Evolutionary conservation across 139 green algal genomes (phyloP).

Genomic region (Nannochloris sp.): DNA sequence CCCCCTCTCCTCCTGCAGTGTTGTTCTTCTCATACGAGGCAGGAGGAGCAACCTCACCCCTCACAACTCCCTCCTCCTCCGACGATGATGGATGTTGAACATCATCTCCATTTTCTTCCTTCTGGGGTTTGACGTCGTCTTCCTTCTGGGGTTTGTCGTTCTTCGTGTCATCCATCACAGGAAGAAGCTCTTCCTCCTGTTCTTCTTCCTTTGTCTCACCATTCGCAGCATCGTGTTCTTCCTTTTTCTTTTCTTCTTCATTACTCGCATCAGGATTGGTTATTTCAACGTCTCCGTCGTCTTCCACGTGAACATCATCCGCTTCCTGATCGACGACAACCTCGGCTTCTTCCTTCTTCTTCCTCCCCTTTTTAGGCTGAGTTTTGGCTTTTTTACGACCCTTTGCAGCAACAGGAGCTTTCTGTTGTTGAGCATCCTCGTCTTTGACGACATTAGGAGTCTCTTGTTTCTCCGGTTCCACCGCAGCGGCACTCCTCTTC

Average conservation of each 20-base stretch:
- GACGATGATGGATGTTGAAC: neutral
- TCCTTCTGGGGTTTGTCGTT: neutral
- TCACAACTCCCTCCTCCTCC: neutral
- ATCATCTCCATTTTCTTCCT: neutral
- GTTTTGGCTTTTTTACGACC: neutral
- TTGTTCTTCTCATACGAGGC: too few relatives aligned
- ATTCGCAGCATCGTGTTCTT: neutral
- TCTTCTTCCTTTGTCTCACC: neutral
- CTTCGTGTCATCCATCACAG: neutral
- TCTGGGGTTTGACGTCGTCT: neutral
- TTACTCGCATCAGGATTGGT: neutral
- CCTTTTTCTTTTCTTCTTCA: neutral
- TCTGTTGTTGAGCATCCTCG: too few relatives aligned
- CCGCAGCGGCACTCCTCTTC: too few relatives aligned
- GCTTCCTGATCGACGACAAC: neutral
- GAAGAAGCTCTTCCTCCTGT: too few relatives aligned
- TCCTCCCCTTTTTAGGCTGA: neutral
- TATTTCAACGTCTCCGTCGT: neutral
- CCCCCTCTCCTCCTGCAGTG: too few relatives aligned
- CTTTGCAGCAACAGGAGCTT: neutral
- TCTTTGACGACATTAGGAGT: too few relatives aligned
- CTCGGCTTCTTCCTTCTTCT: neutral
- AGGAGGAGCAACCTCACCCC: neutral
- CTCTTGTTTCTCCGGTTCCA: too few relatives aligned
- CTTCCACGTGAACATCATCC: neutral